Conservation (phyloP, 805 yeast genomes). For the Myxozyma neglecta region DNA sequence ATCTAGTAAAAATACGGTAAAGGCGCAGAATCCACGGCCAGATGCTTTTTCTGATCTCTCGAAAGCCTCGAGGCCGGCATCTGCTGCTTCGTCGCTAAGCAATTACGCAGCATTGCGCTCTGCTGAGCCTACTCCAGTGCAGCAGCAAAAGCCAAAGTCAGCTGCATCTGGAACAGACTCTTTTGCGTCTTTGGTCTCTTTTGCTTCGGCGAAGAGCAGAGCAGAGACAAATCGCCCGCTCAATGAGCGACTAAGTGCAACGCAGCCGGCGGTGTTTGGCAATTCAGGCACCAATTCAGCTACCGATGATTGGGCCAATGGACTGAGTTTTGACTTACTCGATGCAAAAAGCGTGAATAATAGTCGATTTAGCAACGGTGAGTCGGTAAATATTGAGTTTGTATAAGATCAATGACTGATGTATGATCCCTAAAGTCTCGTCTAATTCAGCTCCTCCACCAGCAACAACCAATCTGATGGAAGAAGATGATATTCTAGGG, state of each 20-base stretch:
- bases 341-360: neutral
- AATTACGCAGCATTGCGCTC: neutral
- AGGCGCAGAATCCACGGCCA: neutral
- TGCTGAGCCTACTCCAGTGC: neutral
- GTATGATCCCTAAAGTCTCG: neutral
- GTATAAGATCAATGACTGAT: neutral
- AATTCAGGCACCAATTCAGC: neutral
- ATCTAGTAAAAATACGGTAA: neutral
- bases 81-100: conserved; percentile 1
- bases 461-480: neutral
- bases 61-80: conserved; percentile 9
- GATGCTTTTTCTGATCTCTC: neutral
- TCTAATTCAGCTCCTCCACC: neutral
- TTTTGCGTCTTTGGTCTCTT: conserved; percentile 32
- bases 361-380: neutral
- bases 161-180: conserved; percentile 14
- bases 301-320: conserved; percentile 22
- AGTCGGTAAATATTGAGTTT: neutral
- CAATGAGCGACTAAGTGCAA: conserved; percentile 11
- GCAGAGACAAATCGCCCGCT: conserved; percentile 17
- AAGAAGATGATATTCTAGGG: conserved; percentile 32
- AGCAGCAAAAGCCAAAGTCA: neutral
- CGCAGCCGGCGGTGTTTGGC: conserved; percentile 1
- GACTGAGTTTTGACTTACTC: conserved; percentile 21
- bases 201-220: conserved; percentile 12